Percentiles rank a stretch among this genome's conserved stretches.
Evolutionary conservation across 371 early-diverging fungal species (phyloP).

Genomic region (Vairimorpha necatrix): DNA sequence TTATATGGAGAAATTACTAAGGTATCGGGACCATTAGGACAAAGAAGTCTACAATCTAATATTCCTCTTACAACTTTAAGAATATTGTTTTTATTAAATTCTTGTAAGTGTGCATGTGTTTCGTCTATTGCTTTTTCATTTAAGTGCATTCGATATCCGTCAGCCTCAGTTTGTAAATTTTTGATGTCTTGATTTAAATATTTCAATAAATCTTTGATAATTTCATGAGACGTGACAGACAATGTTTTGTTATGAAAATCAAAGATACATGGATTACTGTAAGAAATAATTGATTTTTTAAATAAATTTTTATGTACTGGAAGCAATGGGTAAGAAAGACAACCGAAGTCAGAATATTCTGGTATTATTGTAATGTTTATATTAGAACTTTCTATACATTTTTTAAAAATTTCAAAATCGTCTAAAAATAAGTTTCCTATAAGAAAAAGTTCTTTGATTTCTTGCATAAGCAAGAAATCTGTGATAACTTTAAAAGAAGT

Average conservation of each 20-base stretch:
- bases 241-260: conserved; percentile 2
- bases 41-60: conserved; percentile 32
- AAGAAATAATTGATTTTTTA: background rate
- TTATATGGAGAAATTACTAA: conserved; percentile 24
- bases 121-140: conserved; percentile 2
- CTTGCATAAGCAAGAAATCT: conserved; percentile 1
- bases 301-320: conserved; percentile 47
- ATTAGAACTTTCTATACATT: conserved; percentile 2
- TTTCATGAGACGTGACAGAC: conserved; percentile 5
- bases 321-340: conserved; percentile 19
- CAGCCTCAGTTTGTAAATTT: conserved; percentile 1
- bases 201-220: conserved; percentile 45
- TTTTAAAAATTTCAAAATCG: background rate
- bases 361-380: conserved; percentile 28
- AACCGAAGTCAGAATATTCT: conserved; percentile 33
- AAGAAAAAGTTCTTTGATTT: conserved; percentile 17
- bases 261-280: conserved; percentile 23
- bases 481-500: conserved; percentile 10
- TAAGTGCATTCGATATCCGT: conserved; percentile 35
- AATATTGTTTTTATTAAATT: background rate
- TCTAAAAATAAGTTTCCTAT: conserved; percentile 36
- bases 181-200: conserved; percentile 28
- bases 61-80: conserved; percentile 23
- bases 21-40: conserved; percentile 55
- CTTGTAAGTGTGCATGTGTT: background rate